Percentiles rank a stretch among this genome's conserved stretches.
Evolutionary conservation across 768 basidiomycete genomes (phyloP).

Genomic region (Hemileccinum impolitum): DNA sequence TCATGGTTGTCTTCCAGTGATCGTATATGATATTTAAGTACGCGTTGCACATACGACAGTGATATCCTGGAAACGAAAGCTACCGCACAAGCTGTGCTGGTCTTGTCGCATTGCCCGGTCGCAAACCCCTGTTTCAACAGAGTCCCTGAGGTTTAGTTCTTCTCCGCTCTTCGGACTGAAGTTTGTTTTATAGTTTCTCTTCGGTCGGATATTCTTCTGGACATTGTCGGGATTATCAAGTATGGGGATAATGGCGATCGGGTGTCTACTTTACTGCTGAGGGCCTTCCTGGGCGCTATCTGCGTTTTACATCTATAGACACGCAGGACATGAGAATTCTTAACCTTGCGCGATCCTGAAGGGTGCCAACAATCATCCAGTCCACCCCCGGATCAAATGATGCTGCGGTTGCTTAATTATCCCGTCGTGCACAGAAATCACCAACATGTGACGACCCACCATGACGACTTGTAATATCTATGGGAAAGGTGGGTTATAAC

Average conservation of each 20-base stretch:
- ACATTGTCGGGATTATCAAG: background rate
- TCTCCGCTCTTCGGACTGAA: background rate
- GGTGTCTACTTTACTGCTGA: background rate
- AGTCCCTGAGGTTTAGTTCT: background rate
- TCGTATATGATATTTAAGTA: background rate
- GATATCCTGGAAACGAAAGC: background rate
- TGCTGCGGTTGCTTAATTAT: background rate
- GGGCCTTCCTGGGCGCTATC: background rate
- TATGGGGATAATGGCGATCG: background rate
- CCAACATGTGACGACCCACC: slow-evolving; percentile 1
- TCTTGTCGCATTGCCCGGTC: background rate
- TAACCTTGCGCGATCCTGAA: background rate
- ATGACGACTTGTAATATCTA: background rate
- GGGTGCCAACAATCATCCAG: background rate
- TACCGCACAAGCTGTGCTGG: background rate
- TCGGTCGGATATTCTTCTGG: slow-evolving; percentile 2
- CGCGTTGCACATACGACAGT: background rate
- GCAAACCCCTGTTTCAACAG: no score
- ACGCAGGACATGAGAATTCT: background rate
- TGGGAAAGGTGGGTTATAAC: slow-evolving; percentile 5
- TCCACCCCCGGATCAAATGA: slow-evolving; percentile 2
- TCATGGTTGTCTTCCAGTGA: slow-evolving; percentile 1
- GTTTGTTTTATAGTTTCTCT: background rate
- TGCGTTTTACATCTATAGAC: background rate
- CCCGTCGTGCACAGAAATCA: background rate